Evolutionary conservation across 305 asterid species (phyloP).

Genomic region (Lippia alba): DNA sequence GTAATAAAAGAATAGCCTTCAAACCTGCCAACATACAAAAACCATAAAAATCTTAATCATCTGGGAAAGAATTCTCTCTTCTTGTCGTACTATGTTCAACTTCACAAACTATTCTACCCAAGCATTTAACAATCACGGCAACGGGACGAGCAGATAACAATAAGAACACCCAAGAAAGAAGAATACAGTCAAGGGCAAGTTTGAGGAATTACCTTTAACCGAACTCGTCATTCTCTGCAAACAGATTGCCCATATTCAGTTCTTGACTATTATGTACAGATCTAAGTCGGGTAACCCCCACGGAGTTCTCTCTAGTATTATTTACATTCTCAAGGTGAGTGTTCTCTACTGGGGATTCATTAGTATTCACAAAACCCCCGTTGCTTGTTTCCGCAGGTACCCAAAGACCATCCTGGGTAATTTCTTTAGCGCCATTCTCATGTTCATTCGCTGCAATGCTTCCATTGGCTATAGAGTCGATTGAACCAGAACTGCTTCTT

Average conservation of each 20-base stretch:
- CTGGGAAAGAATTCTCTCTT: background rate
- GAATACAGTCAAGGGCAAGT: no score
- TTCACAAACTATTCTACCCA: background rate
- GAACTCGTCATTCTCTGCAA: conserved; percentile 42
- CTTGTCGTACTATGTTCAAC: background rate
- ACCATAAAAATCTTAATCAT: background rate
- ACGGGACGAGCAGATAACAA: no score
- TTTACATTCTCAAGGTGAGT: conserved; percentile 59
- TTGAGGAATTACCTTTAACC: conserved; percentile 55
- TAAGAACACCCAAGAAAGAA: no score
- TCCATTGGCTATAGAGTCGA: conserved; percentile 44
- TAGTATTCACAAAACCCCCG: conserved; percentile 60
- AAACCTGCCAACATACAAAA: background rate
- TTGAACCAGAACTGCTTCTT: conserved; percentile 46
- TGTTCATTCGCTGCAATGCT: conserved; percentile 38
- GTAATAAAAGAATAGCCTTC: conserved; percentile 6
- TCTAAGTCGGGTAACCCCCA: conserved; percentile 44
- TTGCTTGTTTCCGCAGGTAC: conserved; percentile 46
- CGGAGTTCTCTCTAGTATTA: conserved; percentile 48
- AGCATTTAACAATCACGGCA: no score
- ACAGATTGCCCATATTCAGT: conserved; percentile 51
- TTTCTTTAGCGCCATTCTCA: conserved; percentile 42
- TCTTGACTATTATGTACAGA: conserved; percentile 65
- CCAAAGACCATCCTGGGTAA: conserved; percentile 48
- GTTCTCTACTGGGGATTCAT: conserved; percentile 47